Conservation (phyloP, 2,329 filamentous ascomycete genomes). For the Ustulina deusta region DNA sequence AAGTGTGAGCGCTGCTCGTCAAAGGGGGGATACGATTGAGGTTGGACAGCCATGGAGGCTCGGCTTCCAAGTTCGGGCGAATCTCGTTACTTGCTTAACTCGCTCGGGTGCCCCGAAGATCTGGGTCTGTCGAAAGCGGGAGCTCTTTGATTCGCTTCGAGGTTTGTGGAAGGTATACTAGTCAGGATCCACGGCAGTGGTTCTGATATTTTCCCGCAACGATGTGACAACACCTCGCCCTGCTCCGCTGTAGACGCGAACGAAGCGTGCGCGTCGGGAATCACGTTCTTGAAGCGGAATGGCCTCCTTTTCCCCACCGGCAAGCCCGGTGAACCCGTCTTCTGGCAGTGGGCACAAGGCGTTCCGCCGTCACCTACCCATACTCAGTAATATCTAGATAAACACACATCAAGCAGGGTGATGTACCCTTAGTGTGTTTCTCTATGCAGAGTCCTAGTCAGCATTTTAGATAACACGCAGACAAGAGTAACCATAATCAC, state of each 20-base stretch:
- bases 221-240: background rate
- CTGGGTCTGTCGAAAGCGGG: background rate
- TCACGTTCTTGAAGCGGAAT: conserved; percentile 1
- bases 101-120: background rate
- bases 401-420: background rate
- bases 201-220: background rate
- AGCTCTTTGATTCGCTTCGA: background rate
- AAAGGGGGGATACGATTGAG: background rate
- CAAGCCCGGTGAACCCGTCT: conserved; percentile 1
- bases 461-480: background rate
- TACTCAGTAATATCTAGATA: background rate
- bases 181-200: background rate
- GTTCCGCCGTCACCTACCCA: conserved; percentile 1
- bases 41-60: background rate
- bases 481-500: background rate
- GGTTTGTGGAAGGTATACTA: background rate
- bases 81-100: background rate
- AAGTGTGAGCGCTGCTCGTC: background rate
- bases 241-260: background rate
- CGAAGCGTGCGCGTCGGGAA: background rate
- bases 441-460: background rate
- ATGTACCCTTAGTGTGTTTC: conserved; percentile 11
- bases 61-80: background rate
- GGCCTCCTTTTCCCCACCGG: background rate
- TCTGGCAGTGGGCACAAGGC: conserved; percentile 7